Conservation (phyloP, 495 filamentous ascomycete genomes). For the Immersiella caudata region DNA sequence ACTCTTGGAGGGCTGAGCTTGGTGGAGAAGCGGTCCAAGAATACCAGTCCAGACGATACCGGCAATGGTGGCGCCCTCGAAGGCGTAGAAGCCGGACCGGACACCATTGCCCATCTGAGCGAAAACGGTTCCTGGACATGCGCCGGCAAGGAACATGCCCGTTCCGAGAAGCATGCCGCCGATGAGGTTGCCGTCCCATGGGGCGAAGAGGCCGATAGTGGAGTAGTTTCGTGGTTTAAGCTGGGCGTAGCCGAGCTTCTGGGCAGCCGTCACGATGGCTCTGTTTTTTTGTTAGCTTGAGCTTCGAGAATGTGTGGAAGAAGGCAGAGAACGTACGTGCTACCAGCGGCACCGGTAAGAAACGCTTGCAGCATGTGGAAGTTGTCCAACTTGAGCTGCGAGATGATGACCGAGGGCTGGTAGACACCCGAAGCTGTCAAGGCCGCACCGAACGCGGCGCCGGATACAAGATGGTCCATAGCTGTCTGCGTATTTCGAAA, state of each 20-base stretch:
- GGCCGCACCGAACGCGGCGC: slow-evolving; percentile 58
- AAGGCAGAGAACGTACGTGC: slow-evolving; percentile 49
- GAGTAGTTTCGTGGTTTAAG: slow-evolving; percentile 40
- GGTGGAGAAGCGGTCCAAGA: slow-evolving; percentile 31
- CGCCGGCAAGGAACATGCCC: slow-evolving; percentile 58
- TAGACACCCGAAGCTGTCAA: slow-evolving; percentile 56
- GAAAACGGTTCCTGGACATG: slow-evolving; percentile 60
- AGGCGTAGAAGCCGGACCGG: slow-evolving; percentile 44
- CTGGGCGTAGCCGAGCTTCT: slow-evolving; percentile 36
- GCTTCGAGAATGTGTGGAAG: too few species aligned
- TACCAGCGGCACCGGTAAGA: slow-evolving; percentile 54
- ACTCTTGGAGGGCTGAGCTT: too few species aligned
- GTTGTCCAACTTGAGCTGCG: slow-evolving; percentile 55
- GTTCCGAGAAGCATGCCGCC: slow-evolving; percentile 57
- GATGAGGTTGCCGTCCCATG: slow-evolving; percentile 59
- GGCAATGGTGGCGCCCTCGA: slow-evolving; percentile 47
- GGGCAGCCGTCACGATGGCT: slow-evolving; percentile 37
- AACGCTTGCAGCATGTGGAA: slow-evolving; percentile 64
- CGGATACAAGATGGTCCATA: slow-evolving; percentile 43
- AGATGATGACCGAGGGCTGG: slow-evolving; percentile 54
- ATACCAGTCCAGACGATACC: slow-evolving; percentile 45
- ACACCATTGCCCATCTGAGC: slow-evolving; percentile 56
- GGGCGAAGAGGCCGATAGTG: slow-evolving; percentile 43
- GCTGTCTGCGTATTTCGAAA: background rate
- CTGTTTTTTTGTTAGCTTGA: too few species aligned